These are phyloP conservation scores for Canna indica DNA, from an alignment of 176 grass and related monocot species.

Conservation along the genomic window DNA sequence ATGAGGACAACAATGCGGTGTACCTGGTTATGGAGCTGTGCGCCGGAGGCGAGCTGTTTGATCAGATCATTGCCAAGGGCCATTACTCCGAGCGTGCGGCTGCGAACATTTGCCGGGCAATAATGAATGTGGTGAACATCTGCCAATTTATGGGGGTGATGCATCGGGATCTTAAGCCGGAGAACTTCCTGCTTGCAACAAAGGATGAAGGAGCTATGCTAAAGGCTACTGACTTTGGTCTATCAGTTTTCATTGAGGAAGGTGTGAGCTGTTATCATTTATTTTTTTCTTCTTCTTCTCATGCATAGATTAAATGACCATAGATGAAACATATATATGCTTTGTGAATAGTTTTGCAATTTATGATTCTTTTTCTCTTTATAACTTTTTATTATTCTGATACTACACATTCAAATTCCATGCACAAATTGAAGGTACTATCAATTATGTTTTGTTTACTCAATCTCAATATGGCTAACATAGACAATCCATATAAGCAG, in stretches of 20 bases:
- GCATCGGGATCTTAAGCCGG: constrained; percentile 18
- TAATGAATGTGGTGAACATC: constrained; percentile 15
- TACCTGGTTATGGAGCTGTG: constrained; percentile 14
- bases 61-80: constrained; percentile 17
- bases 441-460: no score
- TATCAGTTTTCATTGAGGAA: constrained; percentile 22
- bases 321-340: neutral
- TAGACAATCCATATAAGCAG: no score
- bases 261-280: neutral
- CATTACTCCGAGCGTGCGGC: constrained; percentile 15
- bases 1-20: constrained; percentile 6
- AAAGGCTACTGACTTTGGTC: constrained; percentile 18
- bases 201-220: constrained; percentile 13
- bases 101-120: neutral
- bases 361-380: no score
- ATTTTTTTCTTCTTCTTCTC: neutral
- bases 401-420: no score
- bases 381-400: no score
- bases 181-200: constrained; percentile 18
- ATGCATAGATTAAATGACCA: neutral
- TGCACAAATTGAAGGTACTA: no score
- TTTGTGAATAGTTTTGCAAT: neutral
- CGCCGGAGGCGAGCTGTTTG: constrained; percentile 15
- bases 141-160: constrained; percentile 24
- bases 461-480: no score